These are phyloP conservation scores for Boletus semigastroideus DNA, from an alignment of 1,284 basidiomycete species.

Conservation along the genomic window DNA sequence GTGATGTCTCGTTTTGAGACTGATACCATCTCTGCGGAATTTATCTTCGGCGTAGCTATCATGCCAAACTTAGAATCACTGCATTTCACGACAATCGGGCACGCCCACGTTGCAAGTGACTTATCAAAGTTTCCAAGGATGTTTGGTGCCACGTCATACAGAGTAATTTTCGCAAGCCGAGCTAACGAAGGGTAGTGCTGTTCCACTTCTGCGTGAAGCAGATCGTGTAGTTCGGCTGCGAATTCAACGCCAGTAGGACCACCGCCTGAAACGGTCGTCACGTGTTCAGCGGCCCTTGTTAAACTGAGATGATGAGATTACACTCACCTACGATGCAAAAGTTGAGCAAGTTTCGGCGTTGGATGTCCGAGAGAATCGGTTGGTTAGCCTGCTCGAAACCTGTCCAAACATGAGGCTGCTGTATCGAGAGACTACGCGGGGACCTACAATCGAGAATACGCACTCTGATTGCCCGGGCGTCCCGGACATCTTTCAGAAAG, in stretches of 20 bases:
- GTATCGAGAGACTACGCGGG: background rate
- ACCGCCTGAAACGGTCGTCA: slow-evolving; percentile 44
- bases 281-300: slow-evolving; percentile 3
- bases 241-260: slow-evolving; percentile 84
- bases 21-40: slow-evolving; percentile 78
- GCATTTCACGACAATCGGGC: slow-evolving; percentile 2
- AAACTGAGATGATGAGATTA: background rate
- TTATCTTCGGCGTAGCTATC: slow-evolving; percentile 68
- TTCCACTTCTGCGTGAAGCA: slow-evolving; percentile 76
- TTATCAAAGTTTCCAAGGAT: slow-evolving; percentile 82
- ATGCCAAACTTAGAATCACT: slow-evolving; percentile 12
- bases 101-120: slow-evolving; percentile 59
- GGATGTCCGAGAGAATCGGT: slow-evolving; percentile 63
- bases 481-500: slow-evolving; percentile 81
- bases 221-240: slow-evolving; percentile 83
- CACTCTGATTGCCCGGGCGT: slow-evolving; percentile 77
- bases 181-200: slow-evolving; percentile 64
- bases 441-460: slow-evolving; percentile 70
- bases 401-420: slow-evolving; percentile 20
- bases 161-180: slow-evolving; percentile 64
- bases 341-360: slow-evolving; percentile 68
- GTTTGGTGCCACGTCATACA: slow-evolving; percentile 79
- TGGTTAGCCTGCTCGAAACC: slow-evolving; percentile 81
- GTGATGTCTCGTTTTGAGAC: slow-evolving; percentile 73
- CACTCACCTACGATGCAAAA: slow-evolving; percentile 77